phyloP scores from a whole-genome alignment of 495 filamentous ascomycete genomes.

The Penicillium soppii region DNA sequence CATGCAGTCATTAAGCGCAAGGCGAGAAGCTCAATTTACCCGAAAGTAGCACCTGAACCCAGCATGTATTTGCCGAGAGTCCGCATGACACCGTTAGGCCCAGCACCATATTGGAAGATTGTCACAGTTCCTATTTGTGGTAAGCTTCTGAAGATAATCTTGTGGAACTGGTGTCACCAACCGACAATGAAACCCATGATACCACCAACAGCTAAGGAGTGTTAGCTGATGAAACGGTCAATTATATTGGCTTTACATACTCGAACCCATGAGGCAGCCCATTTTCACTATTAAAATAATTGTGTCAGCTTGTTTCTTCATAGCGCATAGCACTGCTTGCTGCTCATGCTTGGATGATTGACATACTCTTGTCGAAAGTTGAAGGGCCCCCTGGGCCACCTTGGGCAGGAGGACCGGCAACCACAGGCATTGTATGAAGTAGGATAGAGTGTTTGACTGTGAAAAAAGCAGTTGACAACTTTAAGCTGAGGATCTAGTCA shows the following conservation, averaged over 20 bases:
- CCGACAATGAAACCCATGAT: constrained; percentile 99
- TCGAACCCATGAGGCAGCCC: constrained; percentile 96
- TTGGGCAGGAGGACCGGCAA: constrained; percentile 55
- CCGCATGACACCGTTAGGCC: constrained; percentile 88
- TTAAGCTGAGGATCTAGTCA: not conserved
- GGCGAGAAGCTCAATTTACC: constrained; percentile 54
- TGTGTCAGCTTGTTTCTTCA: constrained; percentile 20
- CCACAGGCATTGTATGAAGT: constrained; percentile 59
- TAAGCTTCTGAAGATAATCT: constrained; percentile 4
- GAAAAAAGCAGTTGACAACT: constrained; percentile 1
- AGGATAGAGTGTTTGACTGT: not conserved
- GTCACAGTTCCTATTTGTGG: constrained; percentile 71
- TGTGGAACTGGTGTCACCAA: constrained; percentile 34
- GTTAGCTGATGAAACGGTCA: too few species aligned
- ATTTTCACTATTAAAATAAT: constrained; percentile 87
- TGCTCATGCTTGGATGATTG: constrained; percentile 1
- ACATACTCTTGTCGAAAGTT: constrained; percentile 88
- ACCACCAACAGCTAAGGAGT: constrained; percentile 74
- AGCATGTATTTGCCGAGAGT: constrained; percentile 96
- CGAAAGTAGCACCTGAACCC: constrained; percentile 94
- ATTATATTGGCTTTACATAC: constrained; percentile 55
- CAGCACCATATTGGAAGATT: constrained; percentile 90
- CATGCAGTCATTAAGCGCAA: not conserved
- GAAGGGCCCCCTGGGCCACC: constrained; percentile 63
- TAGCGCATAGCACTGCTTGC: too few species aligned